Evolutionary conservation across 495 filamentous ascomycete genomes (phyloP), one percentile per base, ranked within the genome.

Genomic region (Lentithecium fluviatile): DNA sequence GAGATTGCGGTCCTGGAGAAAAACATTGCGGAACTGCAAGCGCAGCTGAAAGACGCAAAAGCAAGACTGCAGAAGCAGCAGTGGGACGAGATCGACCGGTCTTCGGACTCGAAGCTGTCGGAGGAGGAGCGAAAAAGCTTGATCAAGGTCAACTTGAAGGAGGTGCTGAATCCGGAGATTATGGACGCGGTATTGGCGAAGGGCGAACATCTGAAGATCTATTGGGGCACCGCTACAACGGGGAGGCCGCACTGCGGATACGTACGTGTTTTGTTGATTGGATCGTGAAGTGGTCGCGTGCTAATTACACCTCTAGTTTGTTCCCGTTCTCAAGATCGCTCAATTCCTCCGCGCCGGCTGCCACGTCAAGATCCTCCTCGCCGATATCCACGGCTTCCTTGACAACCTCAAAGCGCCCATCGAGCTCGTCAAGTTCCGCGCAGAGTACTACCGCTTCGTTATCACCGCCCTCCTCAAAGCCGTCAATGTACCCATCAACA

Each of bases 311-410:
- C 51, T 19, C 2, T 25, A 63, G 60, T 90, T 93, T 58, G 87
- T 93, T 1, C 82, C 88, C 13, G 85, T 84, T 69, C 76, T 96
- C 60, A 97, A 97, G 74, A 85, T 97, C 66, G 92, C 91, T 32
- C 85, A 98, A 67, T 83, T 95, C 61, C 84, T 98, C 2, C 79
- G 79, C 32, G 91, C 94, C 21, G 91, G 89, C 19, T 96, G 91
- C 74, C 78, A 88, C 21, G 83, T 97, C 55, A 85, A 81, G 38
- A 79, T 96, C 46, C 84, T 96, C 15, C 68, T 78, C 60, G 74
- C 75, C 52, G 75, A 76, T 59, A 80, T 89, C 68, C 88, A 90
- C 70, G 85, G 82, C 62, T 89, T 87, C 75, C 85, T 91, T 53
- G 88, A 92, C 75, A 88, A 88, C 74, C 78, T 90, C 58, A 95